Evolutionary conservation across 2,329 filamentous ascomycete species (phyloP), one percentile per base, ranked within the genome.

Genomic region (Pyrenochaeta sp.): DNA sequence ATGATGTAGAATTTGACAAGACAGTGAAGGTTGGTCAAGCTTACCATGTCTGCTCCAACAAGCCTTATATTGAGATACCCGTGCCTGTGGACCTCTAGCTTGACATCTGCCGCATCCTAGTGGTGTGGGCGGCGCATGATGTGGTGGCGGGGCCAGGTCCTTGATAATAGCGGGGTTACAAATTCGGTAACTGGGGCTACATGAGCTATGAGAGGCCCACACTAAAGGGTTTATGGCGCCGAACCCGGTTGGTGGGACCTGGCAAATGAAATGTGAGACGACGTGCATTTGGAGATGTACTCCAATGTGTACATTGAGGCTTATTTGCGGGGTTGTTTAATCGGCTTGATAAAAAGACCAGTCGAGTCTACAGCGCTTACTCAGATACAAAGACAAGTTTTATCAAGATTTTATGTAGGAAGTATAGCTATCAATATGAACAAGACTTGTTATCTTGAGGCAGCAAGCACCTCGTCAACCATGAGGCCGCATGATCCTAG

Each of bases 401-500:
- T 24, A 13, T 10, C 15, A 29, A 18, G 7, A 19, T 6, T 14
- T 11, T 26, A 26, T 31, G 6, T 23, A 43, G 13, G 22, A 7
- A 14, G 17, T 18, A 30, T 7, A 18, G 7, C 14, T 23, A 6
- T 24, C 23, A n/a, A 26, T 15, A 6, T 20, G 7, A 9, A 17
- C 9, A 22, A 36, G 11, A 20, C 7, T 47, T 4, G 51, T 53
- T 59, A 68, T 51, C 45, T 59, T 13, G 62, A 63, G 42, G 51
- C 49, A 46, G 64, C 57, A 35, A 69, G 51, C 44, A 68, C 65
- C 35, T 67, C 59, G 31, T 70, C 65, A 9, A 68, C 61, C 67
- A 71, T 71, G 5, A 68, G 49, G 15, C 60, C 61, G 36, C 67
- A 67, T 11, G 65, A 68, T 8, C 65, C 67, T 7, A 70, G 51